These are phyloP conservation scores for Hyparrhenia diplandra DNA, from an alignment of 176 grass and related monocot species.

Conservation along the genomic window DNA sequence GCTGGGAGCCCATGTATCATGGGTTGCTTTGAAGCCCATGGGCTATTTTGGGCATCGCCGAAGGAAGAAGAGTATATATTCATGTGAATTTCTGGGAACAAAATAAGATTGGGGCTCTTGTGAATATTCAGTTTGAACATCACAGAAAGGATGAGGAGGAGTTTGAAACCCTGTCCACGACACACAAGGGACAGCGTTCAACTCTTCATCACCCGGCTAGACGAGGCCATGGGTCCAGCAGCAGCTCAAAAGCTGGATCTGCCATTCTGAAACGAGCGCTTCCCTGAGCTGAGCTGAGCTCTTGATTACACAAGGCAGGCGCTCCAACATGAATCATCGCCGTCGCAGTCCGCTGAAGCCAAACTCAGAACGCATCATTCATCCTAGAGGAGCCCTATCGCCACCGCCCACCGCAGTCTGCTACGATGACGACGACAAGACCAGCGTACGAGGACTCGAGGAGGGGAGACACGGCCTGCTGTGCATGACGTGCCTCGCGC, in stretches of 20 bases:
- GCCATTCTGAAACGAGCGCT: neutral
- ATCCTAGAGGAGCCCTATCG: neutral
- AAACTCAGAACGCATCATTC: neutral
- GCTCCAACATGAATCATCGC: slow-evolving; percentile 3
- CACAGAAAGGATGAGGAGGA: too few relatives aligned
- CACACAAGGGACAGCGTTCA: neutral
- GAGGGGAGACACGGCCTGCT: slow-evolving; percentile 21
- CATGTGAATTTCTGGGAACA: too few relatives aligned
- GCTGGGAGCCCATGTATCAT: too few relatives aligned
- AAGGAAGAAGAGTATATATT: too few relatives aligned
- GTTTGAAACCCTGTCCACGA: too few relatives aligned
- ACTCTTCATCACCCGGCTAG: neutral
- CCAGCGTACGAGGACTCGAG: neutral
- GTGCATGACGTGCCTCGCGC: slow-evolving; percentile 19
- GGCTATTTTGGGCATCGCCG: too few relatives aligned
- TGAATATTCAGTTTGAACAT: too few relatives aligned
- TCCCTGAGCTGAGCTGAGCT: slow-evolving; percentile 12
- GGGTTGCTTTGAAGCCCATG: too few relatives aligned
- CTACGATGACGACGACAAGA: neutral
- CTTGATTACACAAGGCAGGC: neutral
- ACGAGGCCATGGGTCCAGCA: neutral
- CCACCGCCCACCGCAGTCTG: neutral
- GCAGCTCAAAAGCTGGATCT: neutral
- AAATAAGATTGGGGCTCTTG: too few relatives aligned
- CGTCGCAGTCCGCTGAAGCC: neutral